These are phyloP conservation scores for Funneliformis caledonium DNA, from an alignment of 371 early-diverging fungal species.

Conservation along the genomic window DNA sequence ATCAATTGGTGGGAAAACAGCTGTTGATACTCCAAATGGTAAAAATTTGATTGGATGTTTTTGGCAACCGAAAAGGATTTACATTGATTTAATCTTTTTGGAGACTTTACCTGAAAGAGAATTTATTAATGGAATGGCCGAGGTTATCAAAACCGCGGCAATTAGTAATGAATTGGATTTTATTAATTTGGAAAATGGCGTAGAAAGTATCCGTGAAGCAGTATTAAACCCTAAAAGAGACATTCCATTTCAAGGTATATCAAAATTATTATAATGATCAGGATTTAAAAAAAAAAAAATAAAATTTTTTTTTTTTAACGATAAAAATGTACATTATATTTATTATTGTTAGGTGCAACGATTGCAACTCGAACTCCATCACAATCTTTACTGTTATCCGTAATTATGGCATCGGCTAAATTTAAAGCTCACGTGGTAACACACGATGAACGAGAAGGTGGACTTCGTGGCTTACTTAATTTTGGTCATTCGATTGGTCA, in stretches of 20 bases:
- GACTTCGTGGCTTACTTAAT: conserved; percentile 93
- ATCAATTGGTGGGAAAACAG: conserved; percentile 97
- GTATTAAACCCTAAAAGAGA: conserved; percentile 61
- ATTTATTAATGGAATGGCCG: conserved; percentile 97
- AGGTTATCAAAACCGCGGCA: conserved; percentile 97
- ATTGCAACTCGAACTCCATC: conserved; percentile 66
- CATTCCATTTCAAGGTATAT: conserved; percentile 58
- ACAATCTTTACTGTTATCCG: conserved; percentile 74
- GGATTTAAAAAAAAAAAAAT: not conserved
- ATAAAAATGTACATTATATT: not conserved
- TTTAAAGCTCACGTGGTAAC: conserved; percentile 97
- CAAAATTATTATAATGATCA: not conserved
- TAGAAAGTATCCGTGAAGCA: conserved; percentile 76
- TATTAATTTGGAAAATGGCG: conserved; percentile 82
- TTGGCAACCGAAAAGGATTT: conserved; percentile 95
- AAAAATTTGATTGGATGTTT: conserved; percentile 97
- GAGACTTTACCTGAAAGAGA: conserved; percentile 91
- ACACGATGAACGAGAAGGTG: conserved; percentile 93
- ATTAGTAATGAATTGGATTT: conserved; percentile 92
- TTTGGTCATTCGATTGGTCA: conserved; percentile 98
- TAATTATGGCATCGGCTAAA: conserved; percentile 85
- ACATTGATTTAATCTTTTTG: conserved; percentile 87
- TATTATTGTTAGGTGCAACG: conserved; percentile 56
- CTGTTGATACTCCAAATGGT: conserved; percentile 93
- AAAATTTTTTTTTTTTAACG: not conserved